Percentiles rank a stretch among this genome's conserved stretches.
phyloP scores from a whole-genome alignment of 2,329 filamentous ascomycete species.

The Clonostachys solani region DNA sequence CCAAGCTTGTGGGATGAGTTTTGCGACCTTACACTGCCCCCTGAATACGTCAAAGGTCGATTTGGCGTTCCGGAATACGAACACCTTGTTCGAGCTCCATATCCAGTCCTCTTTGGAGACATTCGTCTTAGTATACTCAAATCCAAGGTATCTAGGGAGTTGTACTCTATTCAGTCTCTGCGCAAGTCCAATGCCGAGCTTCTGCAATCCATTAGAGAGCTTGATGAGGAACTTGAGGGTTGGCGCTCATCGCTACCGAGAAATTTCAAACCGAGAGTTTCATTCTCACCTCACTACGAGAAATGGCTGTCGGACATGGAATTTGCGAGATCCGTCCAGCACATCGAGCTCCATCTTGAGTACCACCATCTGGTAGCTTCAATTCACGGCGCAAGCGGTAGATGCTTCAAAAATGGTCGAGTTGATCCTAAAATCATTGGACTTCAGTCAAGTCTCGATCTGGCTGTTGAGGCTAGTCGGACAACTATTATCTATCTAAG shows the following conservation, averaged over 20 bases:
- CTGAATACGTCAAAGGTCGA: constrained; percentile 3
- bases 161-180: constrained; percentile 44
- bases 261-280: constrained; percentile 30
- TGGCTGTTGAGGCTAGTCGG: constrained; percentile 51
- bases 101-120: constrained; percentile 19
- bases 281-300: neutral
- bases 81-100: too few species aligned
- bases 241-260: constrained; percentile 46
- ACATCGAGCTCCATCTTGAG: constrained; percentile 44
- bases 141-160: constrained; percentile 36
- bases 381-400: constrained; percentile 50
- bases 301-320: neutral
- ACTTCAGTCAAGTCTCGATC: constrained; percentile 45
- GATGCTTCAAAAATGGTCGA: constrained; percentile 43
- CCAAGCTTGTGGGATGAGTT: constrained; percentile 33
- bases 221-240: constrained; percentile 50
- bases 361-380: constrained; percentile 51
- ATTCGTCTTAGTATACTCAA: constrained; percentile 46
- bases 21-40: constrained; percentile 43
- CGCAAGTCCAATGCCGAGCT: constrained; percentile 50
- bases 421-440: constrained; percentile 19
- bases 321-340: constrained; percentile 1
- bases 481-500: constrained; percentile 46
- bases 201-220: constrained; percentile 47
- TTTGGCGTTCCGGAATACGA: neutral